Evolutionary conservation across 192 early-diverging fungal species (phyloP).

Genomic region (Coemansia furcata): DNA sequence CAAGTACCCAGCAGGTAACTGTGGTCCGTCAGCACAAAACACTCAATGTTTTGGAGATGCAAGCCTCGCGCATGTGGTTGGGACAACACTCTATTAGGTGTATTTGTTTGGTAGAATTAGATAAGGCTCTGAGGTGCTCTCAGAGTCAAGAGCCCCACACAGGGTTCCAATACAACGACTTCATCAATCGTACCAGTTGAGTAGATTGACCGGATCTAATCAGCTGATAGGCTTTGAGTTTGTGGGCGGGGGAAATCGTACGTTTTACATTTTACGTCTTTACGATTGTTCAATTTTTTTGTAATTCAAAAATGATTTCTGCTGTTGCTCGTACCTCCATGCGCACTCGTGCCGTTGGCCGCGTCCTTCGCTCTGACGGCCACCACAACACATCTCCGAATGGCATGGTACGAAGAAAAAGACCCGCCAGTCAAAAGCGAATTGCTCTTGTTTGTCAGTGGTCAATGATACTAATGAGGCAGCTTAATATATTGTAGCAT

Average conservation of each 20-base stretch:
- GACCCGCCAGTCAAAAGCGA: neutral
- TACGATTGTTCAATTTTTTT: slow-evolving; percentile 12
- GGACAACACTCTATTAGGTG: too few relatives aligned
- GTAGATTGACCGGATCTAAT: neutral
- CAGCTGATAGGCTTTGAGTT: neutral
- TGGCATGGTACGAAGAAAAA: slow-evolving; percentile 39
- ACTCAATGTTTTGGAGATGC: too few relatives aligned
- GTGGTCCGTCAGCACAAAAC: too few relatives aligned
- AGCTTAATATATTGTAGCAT: slow-evolving; percentile 31
- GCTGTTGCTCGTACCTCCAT: slow-evolving; percentile 49
- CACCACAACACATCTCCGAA: slow-evolving; percentile 44
- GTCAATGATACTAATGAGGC: neutral
- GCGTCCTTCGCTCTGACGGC: slow-evolving; percentile 32
- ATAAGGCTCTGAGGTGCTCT: too few relatives aligned
- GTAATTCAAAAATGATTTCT: slow-evolving; percentile 31
- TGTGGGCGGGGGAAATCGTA: neutral
- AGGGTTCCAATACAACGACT: too few relatives aligned
- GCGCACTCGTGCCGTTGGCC: slow-evolving; percentile 42
- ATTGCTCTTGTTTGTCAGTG: neutral
- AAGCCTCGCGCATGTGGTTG: too few relatives aligned
- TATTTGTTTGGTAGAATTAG: too few relatives aligned
- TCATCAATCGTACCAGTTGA: too few relatives aligned
- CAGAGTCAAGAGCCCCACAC: too few relatives aligned
- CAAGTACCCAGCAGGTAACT: too few relatives aligned
- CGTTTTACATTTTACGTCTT: neutral